A percentile compares a stretch with the other conserved stretches of the same genome.
Evolutionary conservation across 1,139 yeast species (phyloP).

Genomic region (Pichia sp.): DNA sequence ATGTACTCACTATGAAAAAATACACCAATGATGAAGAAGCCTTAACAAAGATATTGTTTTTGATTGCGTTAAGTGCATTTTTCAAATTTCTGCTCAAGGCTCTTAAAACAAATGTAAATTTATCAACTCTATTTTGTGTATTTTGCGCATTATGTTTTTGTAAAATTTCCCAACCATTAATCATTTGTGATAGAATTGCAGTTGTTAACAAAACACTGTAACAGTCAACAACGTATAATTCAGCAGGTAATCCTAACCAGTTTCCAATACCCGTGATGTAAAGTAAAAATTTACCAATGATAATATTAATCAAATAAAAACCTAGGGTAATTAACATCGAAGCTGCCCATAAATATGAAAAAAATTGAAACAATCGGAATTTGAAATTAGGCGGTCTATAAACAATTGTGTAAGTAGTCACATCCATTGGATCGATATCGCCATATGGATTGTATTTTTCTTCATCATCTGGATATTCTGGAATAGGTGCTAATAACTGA

Average conservation of each 20-base stretch:
- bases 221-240: constrained; percentile 4
- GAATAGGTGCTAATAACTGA: constrained; percentile 44
- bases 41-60: no score
- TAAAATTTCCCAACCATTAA: neutral
- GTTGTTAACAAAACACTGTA: constrained; percentile 7
- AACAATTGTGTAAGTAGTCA: constrained; percentile 65
- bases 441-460: constrained; percentile 44
- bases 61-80: no score
- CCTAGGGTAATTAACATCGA: constrained; percentile 47
- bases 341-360: constrained; percentile 64
- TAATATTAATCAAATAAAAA: constrained; percentile 12
- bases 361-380: constrained; percentile 48
- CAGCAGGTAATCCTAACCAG: neutral
- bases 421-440: constrained; percentile 43
- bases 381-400: constrained; percentile 82
- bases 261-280: constrained; percentile 6
- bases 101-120: no score
- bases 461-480: constrained; percentile 31
- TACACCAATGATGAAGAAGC: no score
- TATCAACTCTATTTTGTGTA: no score
- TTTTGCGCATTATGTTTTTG: no score
- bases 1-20: no score
- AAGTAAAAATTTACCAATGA: constrained; percentile 9
- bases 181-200: constrained; percentile 10
- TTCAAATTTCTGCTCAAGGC: no score